Evolutionary conservation across 2,329 filamentous ascomycete genomes (phyloP), one percentile per base, ranked within the genome.

Genomic region (Pleomassaria siparia): DNA sequence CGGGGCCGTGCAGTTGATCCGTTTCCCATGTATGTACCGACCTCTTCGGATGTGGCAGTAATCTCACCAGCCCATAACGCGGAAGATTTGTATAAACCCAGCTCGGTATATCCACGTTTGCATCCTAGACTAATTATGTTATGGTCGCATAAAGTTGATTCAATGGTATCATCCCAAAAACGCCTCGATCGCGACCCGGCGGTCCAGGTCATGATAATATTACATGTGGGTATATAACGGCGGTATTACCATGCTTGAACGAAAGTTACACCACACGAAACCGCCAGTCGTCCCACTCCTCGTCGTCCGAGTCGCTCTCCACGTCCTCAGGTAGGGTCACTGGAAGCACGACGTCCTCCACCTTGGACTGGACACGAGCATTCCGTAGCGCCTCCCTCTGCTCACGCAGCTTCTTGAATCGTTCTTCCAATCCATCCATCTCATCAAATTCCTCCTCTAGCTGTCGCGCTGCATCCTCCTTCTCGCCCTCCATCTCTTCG

Each of bases 401-500:
- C 53, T 76, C 73, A 11, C 74, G 71, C 33, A 79, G 54, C 55
- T 60, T 71, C 56, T 64, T 72, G 26, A 75, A 70, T 36, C 76
- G 59, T 53, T 72, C 70, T 52, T 78, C 76, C 40, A 78, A 58
- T 4, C 67, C 70, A 20, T 76, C 74, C 76, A 79, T 78, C 50
- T 76, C 72, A 32, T 77, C 76, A 43, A 79, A 76, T 49, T 79
- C 76, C 40, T 77, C 75, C 53, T 74, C 67, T 11, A 79, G 58
- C 5, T 70, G 63, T 28, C 68, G 63, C 33, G 65, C 71, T 2
- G 76, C 76, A 46, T 78, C 76, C 50, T 78, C 76, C 51, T 70
- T 74, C 54, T 78, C 76, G 2, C 64, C 75, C 53, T 76, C 76
- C 37, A 75, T 55, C 54, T 78, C 76, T 40, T 66, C 71, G 35